These are phyloP conservation scores for Chrysanthemum makinoi DNA, from an alignment of 129 eudicot species.

Conservation along the genomic window DNA sequence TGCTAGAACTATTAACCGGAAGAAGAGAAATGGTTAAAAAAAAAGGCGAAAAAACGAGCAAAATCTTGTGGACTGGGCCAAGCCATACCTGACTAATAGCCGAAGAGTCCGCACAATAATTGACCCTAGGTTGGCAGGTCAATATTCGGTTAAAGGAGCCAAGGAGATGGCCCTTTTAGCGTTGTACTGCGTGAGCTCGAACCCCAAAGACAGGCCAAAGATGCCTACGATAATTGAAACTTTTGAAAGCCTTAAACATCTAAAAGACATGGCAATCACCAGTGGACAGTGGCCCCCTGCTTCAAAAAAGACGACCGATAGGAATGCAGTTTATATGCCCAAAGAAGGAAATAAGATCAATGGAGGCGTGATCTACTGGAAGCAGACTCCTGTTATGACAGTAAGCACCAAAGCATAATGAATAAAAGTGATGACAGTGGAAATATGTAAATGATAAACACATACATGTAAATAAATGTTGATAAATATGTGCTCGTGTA, in stretches of 20 bases:
- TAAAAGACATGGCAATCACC: constrained; percentile 82
- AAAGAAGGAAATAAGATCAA: constrained; percentile 39
- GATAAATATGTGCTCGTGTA: constrained; percentile 29
- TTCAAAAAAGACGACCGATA: constrained; percentile 38
- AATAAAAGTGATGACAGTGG: background rate
- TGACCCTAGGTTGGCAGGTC: constrained; percentile 87
- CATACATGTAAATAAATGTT: constrained; percentile 34
- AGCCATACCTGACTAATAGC: constrained; percentile 68
- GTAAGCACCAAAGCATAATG: constrained; percentile 19
- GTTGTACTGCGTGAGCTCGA: constrained; percentile 66
- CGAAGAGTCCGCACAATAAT: constrained; percentile 61
- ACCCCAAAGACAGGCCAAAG: constrained; percentile 85
- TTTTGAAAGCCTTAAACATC: constrained; percentile 57
- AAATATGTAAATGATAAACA: constrained; percentile 33
- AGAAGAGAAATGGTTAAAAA: constrained; percentile 83
- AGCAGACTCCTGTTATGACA: constrained; percentile 44
- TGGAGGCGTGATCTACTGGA: constrained; percentile 51
- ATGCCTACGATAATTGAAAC: constrained; percentile 76
- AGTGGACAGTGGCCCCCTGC: constrained; percentile 83
- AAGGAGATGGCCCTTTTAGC: constrained; percentile 78
- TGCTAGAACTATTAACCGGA: constrained; percentile 80
- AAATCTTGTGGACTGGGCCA: constrained; percentile 82
- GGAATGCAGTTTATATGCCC: constrained; percentile 33
- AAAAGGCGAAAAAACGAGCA: constrained; percentile 64
- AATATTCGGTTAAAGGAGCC: constrained; percentile 84